Conservation (phyloP, 768 basidiomycete species). For the Mycena venus region DNA sequence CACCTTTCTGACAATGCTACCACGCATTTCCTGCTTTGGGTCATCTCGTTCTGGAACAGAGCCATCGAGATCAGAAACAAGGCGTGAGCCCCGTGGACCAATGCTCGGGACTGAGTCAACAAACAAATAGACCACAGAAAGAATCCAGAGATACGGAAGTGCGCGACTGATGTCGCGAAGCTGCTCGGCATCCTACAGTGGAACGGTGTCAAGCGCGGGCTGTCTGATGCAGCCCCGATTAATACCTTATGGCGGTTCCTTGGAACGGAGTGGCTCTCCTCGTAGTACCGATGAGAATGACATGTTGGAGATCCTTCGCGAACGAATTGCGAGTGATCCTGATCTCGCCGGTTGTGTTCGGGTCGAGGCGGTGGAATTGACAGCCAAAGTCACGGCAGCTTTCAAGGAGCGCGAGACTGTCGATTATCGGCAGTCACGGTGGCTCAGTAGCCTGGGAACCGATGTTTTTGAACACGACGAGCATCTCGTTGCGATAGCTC, state of each 20-base stretch:
- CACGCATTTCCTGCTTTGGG: neutral
- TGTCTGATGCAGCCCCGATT: neutral
- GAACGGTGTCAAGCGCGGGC: conserved; percentile 4
- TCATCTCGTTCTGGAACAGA: neutral
- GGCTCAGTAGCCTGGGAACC: neutral
- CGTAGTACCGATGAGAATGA: neutral
- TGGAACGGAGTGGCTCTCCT: neutral
- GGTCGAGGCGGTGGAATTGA: conserved; percentile 7
- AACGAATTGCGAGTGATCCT: neutral
- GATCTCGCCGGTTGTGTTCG: neutral
- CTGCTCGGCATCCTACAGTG: conserved; percentile 6
- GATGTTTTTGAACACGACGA: neutral
- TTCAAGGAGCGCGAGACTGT: neutral
- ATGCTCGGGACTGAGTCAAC: neutral
- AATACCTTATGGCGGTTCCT: neutral
- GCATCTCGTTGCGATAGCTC: neutral
- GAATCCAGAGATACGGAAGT: neutral
- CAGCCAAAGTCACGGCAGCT: neutral
- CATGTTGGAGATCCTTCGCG: neutral
- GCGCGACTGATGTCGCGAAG: neutral
- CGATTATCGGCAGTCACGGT: neutral
- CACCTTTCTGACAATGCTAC: neutral
- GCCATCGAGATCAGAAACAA: neutral
- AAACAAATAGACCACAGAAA: neutral
- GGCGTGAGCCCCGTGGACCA: neutral